phyloP scores from a whole-genome alignment of 108 stramenopile genomes.

The Schizochytrium sp. region DNA sequence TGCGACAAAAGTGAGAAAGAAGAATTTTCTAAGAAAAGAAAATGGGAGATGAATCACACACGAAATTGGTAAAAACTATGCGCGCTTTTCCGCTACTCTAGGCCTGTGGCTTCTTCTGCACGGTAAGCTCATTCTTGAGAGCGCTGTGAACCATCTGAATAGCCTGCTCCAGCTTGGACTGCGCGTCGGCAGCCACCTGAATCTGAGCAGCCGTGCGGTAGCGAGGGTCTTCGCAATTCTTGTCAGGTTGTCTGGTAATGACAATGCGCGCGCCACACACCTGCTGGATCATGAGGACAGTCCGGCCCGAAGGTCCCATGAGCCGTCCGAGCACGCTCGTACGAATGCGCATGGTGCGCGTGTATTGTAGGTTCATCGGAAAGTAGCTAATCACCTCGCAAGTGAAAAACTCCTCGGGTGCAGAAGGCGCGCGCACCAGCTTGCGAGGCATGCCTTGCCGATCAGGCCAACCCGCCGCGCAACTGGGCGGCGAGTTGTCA shows the following conservation, averaged over 20 bases:
- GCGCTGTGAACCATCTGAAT: background rate
- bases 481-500: background rate
- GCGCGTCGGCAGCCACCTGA: background rate
- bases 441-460: background rate
- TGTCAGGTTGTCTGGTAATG: background rate
- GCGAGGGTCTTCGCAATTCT: background rate
- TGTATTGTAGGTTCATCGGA: background rate
- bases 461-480: background rate
- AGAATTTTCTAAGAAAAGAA: too few relatives aligned
- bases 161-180: background rate
- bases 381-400: background rate
- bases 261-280: background rate
- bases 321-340: background rate
- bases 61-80: too few relatives aligned
- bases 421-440: background rate
- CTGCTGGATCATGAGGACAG: background rate
- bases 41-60: too few relatives aligned
- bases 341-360: background rate
- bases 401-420: background rate
- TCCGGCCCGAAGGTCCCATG: background rate
- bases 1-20: too few relatives aligned
- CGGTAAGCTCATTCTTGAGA: background rate
- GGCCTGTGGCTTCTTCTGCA: background rate
- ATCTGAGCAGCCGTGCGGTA: background rate
- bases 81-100: too few relatives aligned